These are phyloP conservation scores for Didymella exigua DNA, from an alignment of 2,329 filamentous ascomycete genomes.

Conservation along the genomic window DNA sequence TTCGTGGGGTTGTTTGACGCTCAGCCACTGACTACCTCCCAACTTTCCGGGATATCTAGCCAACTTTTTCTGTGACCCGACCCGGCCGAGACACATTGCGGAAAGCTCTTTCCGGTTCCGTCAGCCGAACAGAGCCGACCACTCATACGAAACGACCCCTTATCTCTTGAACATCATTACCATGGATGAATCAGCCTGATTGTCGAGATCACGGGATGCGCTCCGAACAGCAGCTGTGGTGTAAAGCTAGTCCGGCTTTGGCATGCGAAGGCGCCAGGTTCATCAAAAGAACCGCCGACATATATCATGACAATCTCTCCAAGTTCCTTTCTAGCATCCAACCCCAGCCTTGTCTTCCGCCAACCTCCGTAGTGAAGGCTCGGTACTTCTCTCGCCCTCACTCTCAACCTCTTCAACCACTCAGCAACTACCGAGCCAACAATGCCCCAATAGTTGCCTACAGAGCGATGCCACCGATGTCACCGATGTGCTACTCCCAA, in stretches of 20 bases:
- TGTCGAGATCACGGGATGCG: background rate
- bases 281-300: background rate
- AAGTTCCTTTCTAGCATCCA: background rate
- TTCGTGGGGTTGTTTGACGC: too few relatives aligned
- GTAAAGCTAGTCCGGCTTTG: background rate
- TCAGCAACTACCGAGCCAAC: background rate
- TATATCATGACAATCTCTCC: background rate
- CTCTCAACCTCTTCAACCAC: background rate
- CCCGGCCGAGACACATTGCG: background rate
- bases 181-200: background rate
- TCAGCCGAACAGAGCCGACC: background rate
- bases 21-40: too few relatives aligned
- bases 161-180: background rate
- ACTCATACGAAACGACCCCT: background rate
- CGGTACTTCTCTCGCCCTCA: background rate
- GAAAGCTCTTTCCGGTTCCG: background rate
- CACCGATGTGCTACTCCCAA: too few relatives aligned
- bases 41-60: too few relatives aligned
- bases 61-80: too few relatives aligned
- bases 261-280: background rate
- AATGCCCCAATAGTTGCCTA: background rate
- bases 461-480: background rate
- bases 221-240: background rate
- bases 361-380: background rate
- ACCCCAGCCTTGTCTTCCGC: background rate